Percentiles rank a stretch among this genome's conserved stretches.
Evolutionary conservation across 2,329 filamentous ascomycete species (phyloP).

Genomic region (Cercospora zeina): DNA sequence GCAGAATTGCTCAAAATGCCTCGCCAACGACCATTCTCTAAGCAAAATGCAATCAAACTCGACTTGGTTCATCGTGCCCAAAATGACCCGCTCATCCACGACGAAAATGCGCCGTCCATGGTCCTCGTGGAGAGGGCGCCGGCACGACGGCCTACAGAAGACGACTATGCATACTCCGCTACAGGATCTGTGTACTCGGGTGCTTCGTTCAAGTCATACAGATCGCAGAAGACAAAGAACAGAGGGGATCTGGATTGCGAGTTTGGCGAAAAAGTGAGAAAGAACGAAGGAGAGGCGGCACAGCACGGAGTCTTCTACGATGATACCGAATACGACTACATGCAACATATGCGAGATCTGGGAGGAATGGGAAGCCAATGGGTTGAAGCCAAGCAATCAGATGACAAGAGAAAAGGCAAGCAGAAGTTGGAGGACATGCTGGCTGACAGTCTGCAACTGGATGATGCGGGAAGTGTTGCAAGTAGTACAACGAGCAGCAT

Average conservation of each 20-base stretch:
- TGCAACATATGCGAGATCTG: constrained; percentile 95
- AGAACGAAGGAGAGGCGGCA: constrained; percentile 94
- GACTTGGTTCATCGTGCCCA: constrained; percentile 93
- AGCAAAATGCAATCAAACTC: constrained; percentile 90
- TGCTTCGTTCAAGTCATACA: constrained; percentile 35
- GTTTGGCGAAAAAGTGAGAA: constrained; percentile 70
- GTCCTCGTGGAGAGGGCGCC: constrained; percentile 70
- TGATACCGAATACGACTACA: constrained; percentile 96
- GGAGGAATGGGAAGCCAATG: constrained; percentile 68
- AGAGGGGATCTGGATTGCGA: constrained; percentile 74
- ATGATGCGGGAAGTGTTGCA: constrained; percentile 47
- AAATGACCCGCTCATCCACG: constrained; percentile 95
- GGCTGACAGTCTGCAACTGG: constrained; percentile 53
- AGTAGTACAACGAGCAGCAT: constrained; percentile 45
- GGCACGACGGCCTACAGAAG: constrained; percentile 29
- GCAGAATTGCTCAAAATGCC: constrained; percentile 60
- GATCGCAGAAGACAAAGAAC: constrained; percentile 37
- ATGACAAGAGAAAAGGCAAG: constrained; percentile 65
- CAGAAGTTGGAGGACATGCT: constrained; percentile 80
- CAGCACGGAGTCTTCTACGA: constrained; percentile 93
- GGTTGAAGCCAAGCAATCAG: constrained; percentile 65
- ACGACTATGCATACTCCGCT: constrained; percentile 34
- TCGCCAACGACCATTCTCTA: constrained; percentile 76
- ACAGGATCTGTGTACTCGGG: constrained; percentile 41
- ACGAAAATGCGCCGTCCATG: constrained; percentile 83